phyloP scores from a whole-genome alignment of 2,329 filamentous ascomycete genomes.

The Cladosporium halotolerans region DNA sequence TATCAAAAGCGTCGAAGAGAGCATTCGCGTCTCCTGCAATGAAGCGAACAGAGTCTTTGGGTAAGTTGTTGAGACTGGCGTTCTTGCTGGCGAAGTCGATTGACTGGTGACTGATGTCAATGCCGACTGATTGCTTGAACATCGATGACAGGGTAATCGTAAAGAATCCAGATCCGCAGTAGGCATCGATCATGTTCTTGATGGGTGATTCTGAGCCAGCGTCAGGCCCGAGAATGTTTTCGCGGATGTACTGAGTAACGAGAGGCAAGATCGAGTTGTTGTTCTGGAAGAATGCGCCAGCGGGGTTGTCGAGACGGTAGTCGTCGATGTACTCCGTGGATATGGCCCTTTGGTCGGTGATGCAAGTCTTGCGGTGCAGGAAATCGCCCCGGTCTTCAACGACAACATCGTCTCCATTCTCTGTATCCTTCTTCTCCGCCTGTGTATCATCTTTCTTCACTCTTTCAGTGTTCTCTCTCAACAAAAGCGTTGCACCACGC shows the following conservation, averaged over 20 bases:
- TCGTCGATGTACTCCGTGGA: constrained; percentile 82
- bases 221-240: constrained; percentile 59
- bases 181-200: constrained; percentile 91
- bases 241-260: constrained; percentile 82
- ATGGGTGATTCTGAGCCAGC: constrained; percentile 42
- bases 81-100: constrained; percentile 76
- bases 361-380: constrained; percentile 77
- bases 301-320: constrained; percentile 83
- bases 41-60: constrained; percentile 65
- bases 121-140: constrained; percentile 74
- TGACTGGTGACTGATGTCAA: constrained; percentile 76
- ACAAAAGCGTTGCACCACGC: constrained; percentile 77
- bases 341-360: constrained; percentile 76
- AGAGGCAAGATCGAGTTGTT: constrained; percentile 92
- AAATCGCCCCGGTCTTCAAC: constrained; percentile 53
- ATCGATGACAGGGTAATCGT: constrained; percentile 83
- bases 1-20: constrained; percentile 66
- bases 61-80: constrained; percentile 67
- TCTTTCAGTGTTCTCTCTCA: constrained; percentile 77
- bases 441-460: constrained; percentile 41
- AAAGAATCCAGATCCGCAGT: constrained; percentile 95
- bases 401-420: constrained; percentile 39
- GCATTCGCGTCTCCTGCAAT: constrained; percentile 79
- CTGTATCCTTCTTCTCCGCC: constrained; percentile 12
- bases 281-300: constrained; percentile 97